Evolutionary conservation across 2,329 filamentous ascomycete species (phyloP), one percentile per base, ranked within the genome.

Genomic region (Colletotrichum echinochloae): DNA sequence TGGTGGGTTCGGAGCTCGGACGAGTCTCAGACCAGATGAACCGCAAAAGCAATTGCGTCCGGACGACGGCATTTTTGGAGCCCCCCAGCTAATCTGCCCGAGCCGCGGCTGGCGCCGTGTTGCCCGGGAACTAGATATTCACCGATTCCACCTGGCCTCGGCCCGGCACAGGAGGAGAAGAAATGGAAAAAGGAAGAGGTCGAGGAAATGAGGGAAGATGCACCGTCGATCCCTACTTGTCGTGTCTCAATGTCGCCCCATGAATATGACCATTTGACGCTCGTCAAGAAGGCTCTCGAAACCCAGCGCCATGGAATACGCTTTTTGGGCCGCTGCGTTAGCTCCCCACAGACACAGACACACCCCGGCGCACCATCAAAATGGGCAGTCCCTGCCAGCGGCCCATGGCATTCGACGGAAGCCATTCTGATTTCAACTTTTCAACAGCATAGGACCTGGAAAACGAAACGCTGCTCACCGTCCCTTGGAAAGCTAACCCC

Each of bases 11-110:
- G n/a, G 41, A 44, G 57, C 57, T 49, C 64, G 64, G 67, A 62
- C 67, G 67, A 70, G 67, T 70, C 67, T 67, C 57, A 70, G 64
- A 70, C 57, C 44, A 70, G 64, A 70, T 39, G 63, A 70, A 67
- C 67, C 35, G 48, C 44, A 7, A 48, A 23, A 41, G 46, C 30
- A 33, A 26, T 57, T 57, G 44, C 41, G 48, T 39, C 61, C 28
- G 51, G 26, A 33, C 49, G n/a, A n/a, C 52, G 48, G 48, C 33
- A 62, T 52, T 35, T 30, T 37, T 6, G 20, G 30, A 59, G 26
- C 20, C 56, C 41, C 20, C 30, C n/a, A 44, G 18, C 26, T 12
- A 5, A 46, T n/a, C 8, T 18, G 33, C 26, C 30, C n/a, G 30
- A 35, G 30, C 37, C 37, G 55, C 5, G 4, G 28, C 28, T 49